Evolutionary conservation across 805 yeast species (phyloP), one percentile per base, ranked within the genome.

Genomic region (Suhomyces sp.): DNA sequence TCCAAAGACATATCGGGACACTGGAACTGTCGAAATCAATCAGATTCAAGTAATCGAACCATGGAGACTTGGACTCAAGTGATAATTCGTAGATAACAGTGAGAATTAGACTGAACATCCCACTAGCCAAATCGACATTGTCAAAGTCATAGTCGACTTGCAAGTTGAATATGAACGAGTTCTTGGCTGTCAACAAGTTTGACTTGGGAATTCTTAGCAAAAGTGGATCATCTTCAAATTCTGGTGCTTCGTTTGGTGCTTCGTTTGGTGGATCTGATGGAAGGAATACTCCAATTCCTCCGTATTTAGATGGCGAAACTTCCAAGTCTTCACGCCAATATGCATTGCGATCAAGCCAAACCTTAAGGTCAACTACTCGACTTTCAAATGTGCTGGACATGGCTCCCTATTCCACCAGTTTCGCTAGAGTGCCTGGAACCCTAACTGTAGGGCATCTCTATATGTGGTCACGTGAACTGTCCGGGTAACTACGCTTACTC

Each of bases 201-300:
- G 72, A 60, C 62, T 87, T 87, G n/a, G 87, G 86, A 0, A 87
- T 71, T 57, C 89, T 70, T 22, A 86, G 65, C 2, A 87, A 61
- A 7, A 78, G 59, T 19, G 62, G 64, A 46, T 71, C 71, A 1
- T 57, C 54, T 8, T 64, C 70, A n/a, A 54, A 56, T 41, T 52
- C 54, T 37, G 66, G 76, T 31, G 63, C 63, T 6, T 63, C 67
- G 8, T 82, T 60, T 25, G 66, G 76, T 31, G 63, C 63, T 6
- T 63, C 67, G 8, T 82, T 60, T 25, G 73, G 73, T 25, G 59
- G 25, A n/a, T 37, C 50, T 6, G 63, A 68, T 5, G 87, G n/a
- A 37, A 46, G 85, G 63, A 86, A 87, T 0, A 90, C 93, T 6
- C 96, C 96, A 2, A 82, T 57, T 0, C 96, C 96, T 2, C 89